These are phyloP conservation scores for Serendipita sp. DNA, from an alignment of 768 basidiomycete genomes.

Conservation along the genomic window DNA sequence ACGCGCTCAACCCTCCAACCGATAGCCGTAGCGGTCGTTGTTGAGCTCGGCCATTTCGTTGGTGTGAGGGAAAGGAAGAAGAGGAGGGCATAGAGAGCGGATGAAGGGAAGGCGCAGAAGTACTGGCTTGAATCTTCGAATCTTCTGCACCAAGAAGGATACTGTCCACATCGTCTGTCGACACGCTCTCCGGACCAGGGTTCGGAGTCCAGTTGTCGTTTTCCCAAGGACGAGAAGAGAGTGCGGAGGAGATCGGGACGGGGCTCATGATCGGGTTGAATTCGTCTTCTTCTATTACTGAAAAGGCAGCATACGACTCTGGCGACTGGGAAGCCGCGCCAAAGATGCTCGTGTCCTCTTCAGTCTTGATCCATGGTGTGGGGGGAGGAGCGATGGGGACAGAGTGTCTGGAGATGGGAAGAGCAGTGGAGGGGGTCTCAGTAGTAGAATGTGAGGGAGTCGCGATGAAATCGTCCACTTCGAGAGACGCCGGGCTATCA, in stretches of 20 bases:
- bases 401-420: neutral
- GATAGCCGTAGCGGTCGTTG: neutral
- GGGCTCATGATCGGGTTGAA: neutral
- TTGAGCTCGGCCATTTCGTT: neutral
- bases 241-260: neutral
- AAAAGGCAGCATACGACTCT: neutral
- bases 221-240: neutral
- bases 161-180: neutral
- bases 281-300: neutral
- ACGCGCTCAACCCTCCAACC: neutral
- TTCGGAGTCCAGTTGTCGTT: neutral
- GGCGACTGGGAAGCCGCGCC: neutral
- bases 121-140: neutral
- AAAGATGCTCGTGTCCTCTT: neutral
- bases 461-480: neutral
- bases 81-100: neutral
- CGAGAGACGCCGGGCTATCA: neutral
- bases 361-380: conserved; percentile 1
- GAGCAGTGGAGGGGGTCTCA: neutral
- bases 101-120: neutral
- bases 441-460: neutral
- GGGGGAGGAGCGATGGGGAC: neutral
- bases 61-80: neutral
- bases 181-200: neutral
- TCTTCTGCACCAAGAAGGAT: neutral